Evolutionary conservation across 2,329 filamentous ascomycete genomes (phyloP), one percentile per base, ranked within the genome.

Genomic region (Aspergillus sp.): DNA sequence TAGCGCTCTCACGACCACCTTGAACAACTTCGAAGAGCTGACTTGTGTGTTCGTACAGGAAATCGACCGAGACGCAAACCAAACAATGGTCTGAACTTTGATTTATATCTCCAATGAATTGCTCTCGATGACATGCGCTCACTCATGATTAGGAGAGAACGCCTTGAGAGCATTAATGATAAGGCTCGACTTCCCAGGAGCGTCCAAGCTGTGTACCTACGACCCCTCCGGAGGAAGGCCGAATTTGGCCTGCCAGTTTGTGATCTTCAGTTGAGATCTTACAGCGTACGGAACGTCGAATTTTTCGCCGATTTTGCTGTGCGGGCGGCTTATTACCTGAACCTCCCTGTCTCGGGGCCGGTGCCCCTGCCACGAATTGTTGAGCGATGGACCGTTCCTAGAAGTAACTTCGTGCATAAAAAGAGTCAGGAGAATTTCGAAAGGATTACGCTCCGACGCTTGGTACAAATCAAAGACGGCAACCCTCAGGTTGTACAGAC

Each of bases 381-480:
- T 15, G 91, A 99, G 81, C 87, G 93, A 70, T 99, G 95, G 95
- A 98, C 95, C 0, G 92, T 98, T 2, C 92, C 92, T 8, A 86
- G 87, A 71, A 87, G 87, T 71, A 90, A 91, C 75, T 99, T 99
- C 81, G 91, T 97, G 66, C 91, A 92, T 82, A 99, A 98, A 81
- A 99, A 99, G 80, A 89, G 87, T 39, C 93, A 99, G 78, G 95
- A 99, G 80, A 99, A 99, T 78, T 99, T 96, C 72, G 94, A 98
- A 81, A 85, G 95, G 57, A 88, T 95, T 62, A 99, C 95, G 1
- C 78, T 93, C 70, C 86, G 93, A 57, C 83, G 95, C 13, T 77
- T 97, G 70, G 92, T 99, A 55, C 92, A 96, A 78, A 95, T 99
- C 71, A 89, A 91, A 66, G 95, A 98, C 72, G 95, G 92, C 0